A percentile compares a stretch with the other conserved stretches of the same genome.
Evolutionary conservation across 2,329 filamentous ascomycete genomes (phyloP).

Genomic region (Cladosporium sp.): DNA sequence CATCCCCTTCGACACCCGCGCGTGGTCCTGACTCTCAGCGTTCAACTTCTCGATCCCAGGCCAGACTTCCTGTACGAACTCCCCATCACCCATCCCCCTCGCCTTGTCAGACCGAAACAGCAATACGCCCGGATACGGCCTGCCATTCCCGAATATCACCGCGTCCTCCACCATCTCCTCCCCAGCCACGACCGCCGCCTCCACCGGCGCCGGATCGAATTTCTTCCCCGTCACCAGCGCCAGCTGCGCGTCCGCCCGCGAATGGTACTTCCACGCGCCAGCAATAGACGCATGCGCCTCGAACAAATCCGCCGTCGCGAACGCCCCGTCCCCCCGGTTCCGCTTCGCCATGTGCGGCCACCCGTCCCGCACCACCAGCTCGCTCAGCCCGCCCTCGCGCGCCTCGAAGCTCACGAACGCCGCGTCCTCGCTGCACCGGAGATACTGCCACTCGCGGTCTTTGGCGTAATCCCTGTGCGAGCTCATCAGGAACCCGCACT

Average conservation of each 20-base stretch:
- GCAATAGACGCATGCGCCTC: conserved; percentile 45
- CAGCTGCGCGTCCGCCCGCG: conserved; percentile 55
- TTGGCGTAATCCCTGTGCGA: conserved; percentile 50
- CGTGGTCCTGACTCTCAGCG: conserved; percentile 43
- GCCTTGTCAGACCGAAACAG: conserved; percentile 42
- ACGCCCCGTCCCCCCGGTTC: conserved; percentile 55
- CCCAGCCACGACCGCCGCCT: too few relatives aligned
- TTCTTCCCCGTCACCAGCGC: conserved; percentile 62
- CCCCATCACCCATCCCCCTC: conserved; percentile 25
- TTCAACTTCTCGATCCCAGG: conserved; percentile 45
- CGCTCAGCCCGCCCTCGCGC: conserved; percentile 38
- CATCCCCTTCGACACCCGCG: conserved; percentile 46
- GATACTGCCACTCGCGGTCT: conserved; percentile 57
- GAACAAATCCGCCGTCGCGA: conserved; percentile 59
- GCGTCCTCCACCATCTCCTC: conserved; percentile 51
- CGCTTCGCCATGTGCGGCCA: conserved; percentile 57
- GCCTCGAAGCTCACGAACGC: conserved; percentile 42
- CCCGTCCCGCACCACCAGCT: conserved; percentile 48
- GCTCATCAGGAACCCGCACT: conserved; percentile 60
- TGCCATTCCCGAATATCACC: conserved; percentile 56
- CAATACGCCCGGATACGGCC: conserved; percentile 51
- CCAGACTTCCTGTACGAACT: conserved; percentile 40
- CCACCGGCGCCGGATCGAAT: conserved; percentile 61
- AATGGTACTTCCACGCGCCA: conserved; percentile 57
- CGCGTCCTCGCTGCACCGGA: conserved; percentile 38